Evolutionary conservation across 352 stramenopile species (phyloP), one percentile per base, ranked within the genome.

Genomic region (Phytophthora melonis): DNA sequence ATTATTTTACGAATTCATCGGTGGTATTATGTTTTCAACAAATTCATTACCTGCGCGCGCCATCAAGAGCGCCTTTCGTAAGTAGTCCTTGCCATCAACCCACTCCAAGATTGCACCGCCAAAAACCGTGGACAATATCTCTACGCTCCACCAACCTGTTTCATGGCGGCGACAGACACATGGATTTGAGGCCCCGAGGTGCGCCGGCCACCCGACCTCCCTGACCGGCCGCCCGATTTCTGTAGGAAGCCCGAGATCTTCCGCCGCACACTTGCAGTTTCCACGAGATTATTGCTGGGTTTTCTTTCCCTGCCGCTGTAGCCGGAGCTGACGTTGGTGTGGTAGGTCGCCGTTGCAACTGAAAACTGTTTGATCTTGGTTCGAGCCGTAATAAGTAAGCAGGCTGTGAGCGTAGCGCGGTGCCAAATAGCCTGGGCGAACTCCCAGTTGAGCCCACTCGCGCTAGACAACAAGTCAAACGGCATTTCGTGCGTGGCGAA

Each of bases 401-500:
- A 86, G 11, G 66, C 49, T 1, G 64, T 74, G 10, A 87, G 62
- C 1, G 75, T 87, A 21, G 80, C 8, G 39, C 81, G 77, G 55
- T 81, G 66, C 57, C 75, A 90, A 18, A 88, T 63, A 0, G 70
- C 79, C 49, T 88, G 74, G 1, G 72, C 60, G 25, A 75, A 81
- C 43, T 87, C 77, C 80, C 80, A 90, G 18, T 67, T 55, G 18
- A 86, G 23, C 0, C 68, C 77, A 7, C 72, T 88, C 0, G 58
- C 19, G 6, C 50, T 36, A 11, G 66, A 54, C 3, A 84, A 23
- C 6, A 77, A 5, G 7, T 77, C 13, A 30, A 86, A 90, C 3
- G 78, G 80, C n/a, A 82, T 41, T 63, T 87, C 80, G 66, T 89
- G 80, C 5, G 69, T 76, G 8, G 64, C 63, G 45, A 86, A 88